phyloP scores from a whole-genome alignment of 768 basidiomycete genomes.

The Pisolithus marmoratus region DNA sequence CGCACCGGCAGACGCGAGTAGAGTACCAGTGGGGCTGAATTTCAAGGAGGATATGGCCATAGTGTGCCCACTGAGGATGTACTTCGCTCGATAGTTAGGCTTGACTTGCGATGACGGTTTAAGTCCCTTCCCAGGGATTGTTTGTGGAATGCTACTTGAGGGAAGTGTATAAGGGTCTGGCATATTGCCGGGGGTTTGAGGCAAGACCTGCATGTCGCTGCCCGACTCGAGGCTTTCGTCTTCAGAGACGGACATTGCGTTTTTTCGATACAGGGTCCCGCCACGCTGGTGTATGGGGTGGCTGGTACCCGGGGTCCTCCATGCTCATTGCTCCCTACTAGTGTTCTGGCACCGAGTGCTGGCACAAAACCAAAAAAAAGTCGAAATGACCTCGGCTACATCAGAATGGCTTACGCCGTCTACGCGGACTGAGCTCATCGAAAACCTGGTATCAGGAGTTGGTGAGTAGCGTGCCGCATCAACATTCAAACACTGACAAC shows the following conservation, averaged over 20 bases:
- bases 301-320: not conserved
- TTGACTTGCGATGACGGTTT: constrained; percentile 1
- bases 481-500: constrained; percentile 33
- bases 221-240: not conserved
- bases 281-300: not conserved
- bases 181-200: not conserved
- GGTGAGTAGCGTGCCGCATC: constrained; percentile 43
- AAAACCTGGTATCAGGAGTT: constrained; percentile 86
- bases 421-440: constrained; percentile 81
- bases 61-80: constrained; percentile 76
- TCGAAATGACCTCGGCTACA: constrained; percentile 30
- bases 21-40: constrained; percentile 80
- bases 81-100: constrained; percentile 54
- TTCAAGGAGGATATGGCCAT: constrained; percentile 79
- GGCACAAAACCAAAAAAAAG: constrained; percentile 7
- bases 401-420: constrained; percentile 69
- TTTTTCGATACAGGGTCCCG: too few species aligned
- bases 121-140: not conserved
- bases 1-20: constrained; percentile 82
- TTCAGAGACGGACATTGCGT: not conserved
- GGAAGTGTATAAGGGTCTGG: constrained; percentile 3
- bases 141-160: not conserved
- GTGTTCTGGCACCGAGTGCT: constrained; percentile 6
- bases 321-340: not conserved
- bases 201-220: not conserved